Percentiles rank a stretch among this genome's conserved stretches.
phyloP scores from a whole-genome alignment of 306 rosid genomes.

The Trifolium repens region DNA sequence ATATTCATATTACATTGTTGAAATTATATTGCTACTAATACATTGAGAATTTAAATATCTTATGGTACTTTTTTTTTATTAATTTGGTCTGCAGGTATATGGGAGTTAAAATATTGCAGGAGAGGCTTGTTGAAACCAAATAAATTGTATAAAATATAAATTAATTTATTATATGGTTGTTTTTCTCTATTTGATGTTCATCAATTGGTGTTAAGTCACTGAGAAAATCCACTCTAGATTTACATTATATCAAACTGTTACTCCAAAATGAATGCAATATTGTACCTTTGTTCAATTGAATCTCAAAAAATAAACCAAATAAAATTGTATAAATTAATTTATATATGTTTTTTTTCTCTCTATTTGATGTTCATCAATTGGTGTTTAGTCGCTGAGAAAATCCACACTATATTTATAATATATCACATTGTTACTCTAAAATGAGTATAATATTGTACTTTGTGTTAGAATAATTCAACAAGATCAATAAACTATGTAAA shows the following conservation, averaged over 20 bases:
- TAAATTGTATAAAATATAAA: constrained; percentile 9
- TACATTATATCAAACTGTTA: constrained; percentile 2
- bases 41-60: not conserved
- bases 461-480: not conserved
- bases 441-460: not conserved
- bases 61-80: not conserved
- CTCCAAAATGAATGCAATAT: not conserved
- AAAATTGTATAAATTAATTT: constrained; percentile 2
- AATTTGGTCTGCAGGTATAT: constrained; percentile 62
- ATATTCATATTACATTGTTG: not conserved
- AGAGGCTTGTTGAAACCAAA: constrained; percentile 47
- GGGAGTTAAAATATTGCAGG: constrained; percentile 66
- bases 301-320: not conserved
- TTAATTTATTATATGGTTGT: not conserved
- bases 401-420: not conserved
- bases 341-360: not conserved
- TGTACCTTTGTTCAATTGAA: constrained; percentile 9
- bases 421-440: not conserved
- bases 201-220: not conserved
- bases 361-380: constrained; percentile 3
- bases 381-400: not conserved
- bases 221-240: not conserved
- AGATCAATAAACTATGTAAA: too few relatives aligned
- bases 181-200: not conserved
- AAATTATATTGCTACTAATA: not conserved